Evolutionary conservation across 192 early-diverging fungal genomes (phyloP).

Genomic region (Backusella morwellensis): DNA sequence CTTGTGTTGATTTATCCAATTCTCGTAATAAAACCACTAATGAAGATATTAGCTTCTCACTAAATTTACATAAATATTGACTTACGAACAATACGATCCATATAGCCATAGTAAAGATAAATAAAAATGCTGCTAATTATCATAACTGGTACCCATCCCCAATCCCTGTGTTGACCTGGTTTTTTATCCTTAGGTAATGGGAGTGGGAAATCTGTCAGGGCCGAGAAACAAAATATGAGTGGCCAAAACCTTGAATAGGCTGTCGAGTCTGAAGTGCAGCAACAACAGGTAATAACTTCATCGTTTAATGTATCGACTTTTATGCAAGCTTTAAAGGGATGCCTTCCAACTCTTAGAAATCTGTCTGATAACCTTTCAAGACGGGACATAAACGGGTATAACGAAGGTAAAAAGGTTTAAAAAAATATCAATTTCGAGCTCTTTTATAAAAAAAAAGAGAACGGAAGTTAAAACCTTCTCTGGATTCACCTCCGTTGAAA

Average conservation of each 20-base stretch:
- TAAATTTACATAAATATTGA: background rate
- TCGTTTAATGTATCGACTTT: background rate
- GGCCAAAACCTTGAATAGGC: slow-evolving; percentile 16
- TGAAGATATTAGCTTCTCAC: background rate
- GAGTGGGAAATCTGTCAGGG: slow-evolving; percentile 20
- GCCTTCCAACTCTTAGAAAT: background rate
- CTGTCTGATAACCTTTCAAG: background rate
- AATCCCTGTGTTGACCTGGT: slow-evolving; percentile 24
- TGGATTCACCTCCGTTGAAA: background rate
- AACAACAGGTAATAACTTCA: background rate
- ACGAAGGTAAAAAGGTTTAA: background rate
- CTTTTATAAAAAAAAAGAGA: background rate
- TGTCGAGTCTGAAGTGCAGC: slow-evolving; percentile 6
- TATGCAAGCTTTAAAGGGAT: background rate
- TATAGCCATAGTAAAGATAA: slow-evolving; percentile 24
- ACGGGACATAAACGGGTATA: background rate
- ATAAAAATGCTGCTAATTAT: slow-evolving; percentile 17
- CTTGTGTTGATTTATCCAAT: slow-evolving; percentile 6
- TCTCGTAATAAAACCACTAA: slow-evolving; percentile 16
- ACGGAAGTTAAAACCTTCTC: background rate
- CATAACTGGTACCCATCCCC: slow-evolving; percentile 27
- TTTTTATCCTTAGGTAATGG: slow-evolving; percentile 23
- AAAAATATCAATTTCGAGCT: background rate
- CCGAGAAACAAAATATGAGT: slow-evolving; percentile 23
- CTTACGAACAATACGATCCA: slow-evolving; percentile 24